Base-by-base conservation (phyloP, 805 yeast genomes). In the Metschnikowia rubicola region DNA sequence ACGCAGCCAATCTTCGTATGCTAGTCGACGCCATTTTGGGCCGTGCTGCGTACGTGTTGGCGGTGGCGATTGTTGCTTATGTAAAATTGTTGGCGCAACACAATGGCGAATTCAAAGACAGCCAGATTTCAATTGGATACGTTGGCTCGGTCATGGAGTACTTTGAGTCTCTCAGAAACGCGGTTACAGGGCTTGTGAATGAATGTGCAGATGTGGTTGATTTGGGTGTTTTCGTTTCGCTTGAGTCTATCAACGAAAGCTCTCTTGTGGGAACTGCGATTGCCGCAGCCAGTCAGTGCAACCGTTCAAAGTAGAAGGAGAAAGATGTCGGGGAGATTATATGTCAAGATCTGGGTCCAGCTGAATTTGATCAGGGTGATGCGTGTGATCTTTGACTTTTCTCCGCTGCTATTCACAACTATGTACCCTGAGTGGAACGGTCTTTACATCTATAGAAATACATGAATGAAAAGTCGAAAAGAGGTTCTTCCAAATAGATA, bases 231-330 rank as follows among this genome's bases (percentile, higher is more conserved):
- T 44, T 50, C n/a, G 65, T 78, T 12, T 63, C 64, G 19, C 65
- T 79, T 41, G 64, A 60, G 44, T 63, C 67, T 37, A 63, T 77
- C 28, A 73, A 70, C 13, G 68, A 78, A 51, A 75, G 80, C 44
- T 72, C 79, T 12, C 64, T 79, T 8, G 63, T 77, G 30, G 84
- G 84, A 4, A 79, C 81, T 28, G 83, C 80, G 10, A 73, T 79
- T 37, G 78, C 79, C 13, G 81, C 82, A 17, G 75, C 75, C 29
- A 47, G 52, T 35, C 50, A 50, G 37, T 40, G 36, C 10, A n/a
- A 40, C 13, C 35, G 47, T 4, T n/a, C 37, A 5, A 34, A 33
- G 13, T 38, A 21, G 35, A 21, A 21, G 2, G 17, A 15, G n/a
- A 21, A 21, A 21, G 26, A 8, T 21, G 3, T 21, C 26, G 26